These are phyloP conservation scores for Colletotrichum sp. DNA, from an alignment of 2,329 filamentous ascomycete species.

Conservation along the genomic window DNA sequence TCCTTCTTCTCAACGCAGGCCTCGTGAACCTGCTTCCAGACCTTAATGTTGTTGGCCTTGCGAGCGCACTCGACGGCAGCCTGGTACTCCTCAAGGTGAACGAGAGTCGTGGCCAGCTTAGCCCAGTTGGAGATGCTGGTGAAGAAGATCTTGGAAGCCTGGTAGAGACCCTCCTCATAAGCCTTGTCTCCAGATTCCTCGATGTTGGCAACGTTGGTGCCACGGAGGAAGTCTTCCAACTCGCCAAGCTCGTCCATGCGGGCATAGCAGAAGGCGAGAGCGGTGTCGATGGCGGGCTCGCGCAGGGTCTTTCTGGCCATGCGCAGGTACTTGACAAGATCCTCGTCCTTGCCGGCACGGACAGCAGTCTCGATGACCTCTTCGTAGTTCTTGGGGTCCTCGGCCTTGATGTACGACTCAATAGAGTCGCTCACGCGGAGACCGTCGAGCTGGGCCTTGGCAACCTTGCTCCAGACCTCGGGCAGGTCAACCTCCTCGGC, in stretches of 20 bases:
- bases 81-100: constrained; percentile 97
- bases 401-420: constrained; percentile 95
- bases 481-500: constrained; percentile 93
- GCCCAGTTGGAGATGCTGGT: constrained; percentile 99
- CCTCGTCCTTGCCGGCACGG: constrained; percentile 95
- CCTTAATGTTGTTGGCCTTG: constrained; percentile 98
- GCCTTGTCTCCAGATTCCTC: constrained; percentile 98
- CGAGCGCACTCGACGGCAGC: constrained; percentile 96
- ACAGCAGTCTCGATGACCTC: constrained; percentile 97
- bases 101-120: constrained; percentile 95
- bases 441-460: constrained; percentile 96
- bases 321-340: constrained; percentile 92
- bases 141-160: constrained; percentile 97
- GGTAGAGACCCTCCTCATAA: constrained; percentile 90
- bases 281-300: constrained; percentile 92
- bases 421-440: constrained; percentile 92
- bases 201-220: constrained; percentile 92
- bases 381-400: constrained; percentile 88
- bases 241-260: constrained; percentile 90
- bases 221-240: constrained; percentile 93
- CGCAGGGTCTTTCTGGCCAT: constrained; percentile 98
- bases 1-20: constrained; percentile 98
- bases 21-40: constrained; percentile 98
- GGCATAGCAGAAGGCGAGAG: constrained; percentile 90
- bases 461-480: constrained; percentile 98